phyloP scores from a whole-genome alignment of 2,329 filamentous ascomycete species.

The Colletotrichum theobromicola region DNA sequence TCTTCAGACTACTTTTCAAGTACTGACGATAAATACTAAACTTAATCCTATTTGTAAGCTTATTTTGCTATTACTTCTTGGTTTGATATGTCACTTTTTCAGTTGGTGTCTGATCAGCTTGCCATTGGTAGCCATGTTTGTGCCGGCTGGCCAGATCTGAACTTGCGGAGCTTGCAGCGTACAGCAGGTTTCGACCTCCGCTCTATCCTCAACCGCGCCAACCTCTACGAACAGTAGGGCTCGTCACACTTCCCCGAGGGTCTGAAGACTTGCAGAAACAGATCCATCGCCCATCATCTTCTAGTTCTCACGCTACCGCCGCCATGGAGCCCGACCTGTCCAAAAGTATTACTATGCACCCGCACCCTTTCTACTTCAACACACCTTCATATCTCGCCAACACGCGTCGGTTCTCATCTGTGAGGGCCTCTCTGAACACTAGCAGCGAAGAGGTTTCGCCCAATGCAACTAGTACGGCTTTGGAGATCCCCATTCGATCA shows the following conservation, averaged over 20 bases:
- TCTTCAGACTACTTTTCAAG: too few species aligned
- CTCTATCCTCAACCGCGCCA: background rate
- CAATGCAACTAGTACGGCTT: slow-evolving; percentile 48
- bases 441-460: slow-evolving; percentile 23
- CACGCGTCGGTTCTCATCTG: slow-evolving; percentile 8
- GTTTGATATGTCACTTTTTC: too few species aligned
- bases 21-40: too few species aligned
- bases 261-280: background rate
- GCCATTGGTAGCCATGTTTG: background rate
- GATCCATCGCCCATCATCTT: background rate
- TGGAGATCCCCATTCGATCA: slow-evolving; percentile 39
- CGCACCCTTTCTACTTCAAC: slow-evolving; percentile 48
- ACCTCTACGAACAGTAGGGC: background rate
- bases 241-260: background rate
- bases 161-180: background rate
- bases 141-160: background rate
- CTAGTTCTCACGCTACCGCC: background rate
- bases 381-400: slow-evolving; percentile 30
- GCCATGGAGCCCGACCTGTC: background rate
- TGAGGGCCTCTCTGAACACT: background rate
- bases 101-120: background rate
- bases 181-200: background rate
- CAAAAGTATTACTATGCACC: slow-evolving; percentile 45
- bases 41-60: too few species aligned
- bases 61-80: too few species aligned